A percentile compares a stretch with the other conserved stretches of the same genome.
phyloP scores from a whole-genome alignment of 2,329 filamentous ascomycete species.

The Alternaria novae-zelandiae region DNA sequence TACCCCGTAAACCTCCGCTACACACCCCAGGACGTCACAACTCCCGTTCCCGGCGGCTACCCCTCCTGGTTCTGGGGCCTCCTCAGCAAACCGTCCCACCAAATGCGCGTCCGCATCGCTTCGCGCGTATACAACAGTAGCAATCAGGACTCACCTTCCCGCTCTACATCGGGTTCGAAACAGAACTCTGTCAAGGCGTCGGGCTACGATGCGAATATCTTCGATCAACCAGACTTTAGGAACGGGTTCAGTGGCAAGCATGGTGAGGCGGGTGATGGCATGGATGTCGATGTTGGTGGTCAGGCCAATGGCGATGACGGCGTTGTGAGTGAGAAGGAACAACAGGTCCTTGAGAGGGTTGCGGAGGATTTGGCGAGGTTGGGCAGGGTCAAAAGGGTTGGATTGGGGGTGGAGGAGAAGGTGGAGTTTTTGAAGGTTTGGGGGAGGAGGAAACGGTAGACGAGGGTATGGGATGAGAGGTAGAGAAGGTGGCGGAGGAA shows the following conservation, averaged over 20 bases:
- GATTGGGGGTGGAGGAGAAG: constrained; percentile 83
- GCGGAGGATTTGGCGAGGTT: constrained; percentile 86
- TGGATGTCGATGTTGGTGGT: constrained; percentile 20
- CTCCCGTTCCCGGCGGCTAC: constrained; percentile 80
- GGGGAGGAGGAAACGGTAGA: constrained; percentile 52
- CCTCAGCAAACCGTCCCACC: constrained; percentile 83
- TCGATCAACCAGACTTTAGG: constrained; percentile 35
- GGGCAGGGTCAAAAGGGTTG: constrained; percentile 87
- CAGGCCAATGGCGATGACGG: neutral
- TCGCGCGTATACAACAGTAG: constrained; percentile 65
- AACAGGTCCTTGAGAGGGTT: constrained; percentile 75
- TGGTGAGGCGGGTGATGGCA: constrained; percentile 21
- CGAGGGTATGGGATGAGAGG: neutral
- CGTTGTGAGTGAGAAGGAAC: constrained; percentile 58
- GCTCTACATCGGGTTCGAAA: neutral
- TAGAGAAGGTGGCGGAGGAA: neutral
- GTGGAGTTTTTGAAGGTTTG: constrained; percentile 78
- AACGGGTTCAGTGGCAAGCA: constrained; percentile 22
- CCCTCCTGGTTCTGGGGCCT: constrained; percentile 82
- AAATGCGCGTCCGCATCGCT: constrained; percentile 88
- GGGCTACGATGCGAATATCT: constrained; percentile 43
- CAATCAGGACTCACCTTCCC: constrained; percentile 23
- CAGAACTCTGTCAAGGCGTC: constrained; percentile 21
- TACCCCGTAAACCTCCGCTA: constrained; percentile 93
- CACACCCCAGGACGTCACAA: constrained; percentile 86